A percentile compares a stretch with the other conserved stretches of the same genome.
Evolutionary conservation across 2,329 filamentous ascomycete species (phyloP).

Genomic region (Calycina marina): DNA sequence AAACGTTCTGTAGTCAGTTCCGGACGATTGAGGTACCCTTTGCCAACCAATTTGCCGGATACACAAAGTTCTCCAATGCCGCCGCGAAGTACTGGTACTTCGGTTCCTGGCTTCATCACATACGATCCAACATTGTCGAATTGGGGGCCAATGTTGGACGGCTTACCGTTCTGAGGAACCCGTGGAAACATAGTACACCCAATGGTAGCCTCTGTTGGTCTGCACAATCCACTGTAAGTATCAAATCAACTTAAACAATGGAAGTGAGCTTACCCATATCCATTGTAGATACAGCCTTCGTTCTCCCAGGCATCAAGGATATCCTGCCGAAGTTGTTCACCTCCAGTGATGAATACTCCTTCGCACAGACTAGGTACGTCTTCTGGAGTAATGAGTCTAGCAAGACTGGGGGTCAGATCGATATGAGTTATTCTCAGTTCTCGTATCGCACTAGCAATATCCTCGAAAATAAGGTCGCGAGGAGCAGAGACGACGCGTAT

Average conservation of each 20-base stretch:
- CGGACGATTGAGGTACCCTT: constrained; percentile 70
- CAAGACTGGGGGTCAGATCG: constrained; percentile 79
- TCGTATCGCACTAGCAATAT: constrained; percentile 59
- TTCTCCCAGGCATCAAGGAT: constrained; percentile 78
- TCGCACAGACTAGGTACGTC: constrained; percentile 67
- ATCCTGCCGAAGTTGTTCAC: constrained; percentile 76
- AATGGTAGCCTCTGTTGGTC: constrained; percentile 84
- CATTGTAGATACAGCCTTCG: constrained; percentile 73
- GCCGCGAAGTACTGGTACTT: constrained; percentile 58
- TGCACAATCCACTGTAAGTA: too few species aligned
- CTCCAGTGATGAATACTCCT: constrained; percentile 87
- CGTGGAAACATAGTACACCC: constrained; percentile 82
- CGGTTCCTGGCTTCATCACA: constrained; percentile 56
- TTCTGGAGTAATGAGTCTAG: constrained; percentile 60
- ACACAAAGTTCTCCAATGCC: constrained; percentile 81
- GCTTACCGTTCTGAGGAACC: constrained; percentile 61
- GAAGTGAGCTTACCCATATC: too few species aligned
- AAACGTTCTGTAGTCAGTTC: constrained; percentile 70
- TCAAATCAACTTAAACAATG: too few species aligned
- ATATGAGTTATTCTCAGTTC: constrained; percentile 72
- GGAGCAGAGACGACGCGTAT: constrained; percentile 73
- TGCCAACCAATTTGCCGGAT: constrained; percentile 73
- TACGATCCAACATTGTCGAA: constrained; percentile 81
- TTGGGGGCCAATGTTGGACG: constrained; percentile 76
- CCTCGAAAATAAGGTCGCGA: constrained; percentile 72